Conservation (phyloP, 1,284 basidiomycete species). For the Inonotus obliquus region DNA sequence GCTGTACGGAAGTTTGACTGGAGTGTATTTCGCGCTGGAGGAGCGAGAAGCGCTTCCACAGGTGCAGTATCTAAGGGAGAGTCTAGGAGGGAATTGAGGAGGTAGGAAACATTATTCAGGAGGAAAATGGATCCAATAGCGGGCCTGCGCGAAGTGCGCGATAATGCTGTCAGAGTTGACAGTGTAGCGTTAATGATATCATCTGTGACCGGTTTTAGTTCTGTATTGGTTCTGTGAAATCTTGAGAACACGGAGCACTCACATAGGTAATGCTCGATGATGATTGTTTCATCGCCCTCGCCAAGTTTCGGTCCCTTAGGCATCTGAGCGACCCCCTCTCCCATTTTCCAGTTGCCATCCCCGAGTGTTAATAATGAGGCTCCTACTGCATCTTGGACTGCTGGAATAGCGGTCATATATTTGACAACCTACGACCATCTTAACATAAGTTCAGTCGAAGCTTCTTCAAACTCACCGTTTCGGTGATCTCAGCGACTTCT, state of each 20-base stretch:
- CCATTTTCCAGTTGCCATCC: conserved; percentile 87
- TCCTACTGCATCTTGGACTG: conserved; percentile 60
- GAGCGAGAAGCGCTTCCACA: conserved; percentile 46
- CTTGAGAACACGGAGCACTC: background rate
- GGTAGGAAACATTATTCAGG: conserved; percentile 70
- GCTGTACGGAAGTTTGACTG: conserved; percentile 68
- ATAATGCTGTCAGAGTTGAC: conserved; percentile 53
- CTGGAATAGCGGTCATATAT: conserved; percentile 64
- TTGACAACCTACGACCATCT: conserved; percentile 24
- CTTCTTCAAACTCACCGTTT: conserved; percentile 41
- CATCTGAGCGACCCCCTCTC: conserved; percentile 62
- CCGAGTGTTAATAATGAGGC: conserved; percentile 63
- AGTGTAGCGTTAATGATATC: conserved; percentile 64
- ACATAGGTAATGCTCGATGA: conserved; percentile 75
- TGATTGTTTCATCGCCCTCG: conserved; percentile 51
- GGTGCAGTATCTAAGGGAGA: conserved; percentile 39
- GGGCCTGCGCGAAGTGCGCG: conserved; percentile 58
- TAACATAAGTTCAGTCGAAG: background rate
- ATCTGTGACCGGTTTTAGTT: conserved; percentile 35
- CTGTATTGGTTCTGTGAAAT: background rate
- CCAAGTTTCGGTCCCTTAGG: conserved; percentile 43
- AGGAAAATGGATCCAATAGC: conserved; percentile 70
- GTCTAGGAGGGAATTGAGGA: conserved; percentile 52
- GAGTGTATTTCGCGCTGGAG: conserved; percentile 54
- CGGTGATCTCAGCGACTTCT: conserved; percentile 57